Base-by-base conservation (phyloP, 495 filamentous ascomycete genomes). In the Penicillium desertorum region DNA sequence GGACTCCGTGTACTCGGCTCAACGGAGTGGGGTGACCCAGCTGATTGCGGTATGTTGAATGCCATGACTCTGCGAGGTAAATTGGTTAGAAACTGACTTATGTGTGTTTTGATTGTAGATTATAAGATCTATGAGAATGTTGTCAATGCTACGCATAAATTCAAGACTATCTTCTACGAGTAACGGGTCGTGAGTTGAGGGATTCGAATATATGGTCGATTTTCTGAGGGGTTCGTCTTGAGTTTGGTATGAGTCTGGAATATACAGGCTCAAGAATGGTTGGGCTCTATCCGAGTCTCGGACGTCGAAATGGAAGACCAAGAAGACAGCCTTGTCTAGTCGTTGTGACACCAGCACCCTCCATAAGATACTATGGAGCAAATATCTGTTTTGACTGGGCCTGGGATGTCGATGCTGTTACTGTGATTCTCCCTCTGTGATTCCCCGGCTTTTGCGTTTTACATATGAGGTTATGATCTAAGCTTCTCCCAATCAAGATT, bases 61-160 rank as follows among this genome's bases (percentile, higher is more conserved):
- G 16, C n/a, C 16, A 9, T 17, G 0, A 42, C 65, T 41, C 47
- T 54, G 22, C n/a, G 22, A 22, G 25, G 36, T 22, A 22, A 17
- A n/a, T 25, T 19, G 42, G 5, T 8, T 16, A n/a, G 14, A 2
- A 8, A 27, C 30, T 55, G 12, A 17, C 17, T 52, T 44, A 30
- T 23, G 3, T 23, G 3, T 30, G 11, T 30, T 23, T 9, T 7
- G 34, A 37, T 51, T 48, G 30, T 62, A 95, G 92, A 98, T 76
- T 92, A 86, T 70, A 82, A 79, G 59, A 81, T 91, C 49, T 87
- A 87, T 45, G 88, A 93, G 53, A 83, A 87, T 0, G 86, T 97
- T 7, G 92, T 96, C 12, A 88, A 96, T 62, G 84, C 86, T n/a
- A 92, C 90, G 11, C 94, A 97, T 74, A 81, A 86, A 51, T 85